These are phyloP conservation scores for Vanrija sp. DNA, from an alignment of 1,284 basidiomycete species.

Conservation along the genomic window DNA sequence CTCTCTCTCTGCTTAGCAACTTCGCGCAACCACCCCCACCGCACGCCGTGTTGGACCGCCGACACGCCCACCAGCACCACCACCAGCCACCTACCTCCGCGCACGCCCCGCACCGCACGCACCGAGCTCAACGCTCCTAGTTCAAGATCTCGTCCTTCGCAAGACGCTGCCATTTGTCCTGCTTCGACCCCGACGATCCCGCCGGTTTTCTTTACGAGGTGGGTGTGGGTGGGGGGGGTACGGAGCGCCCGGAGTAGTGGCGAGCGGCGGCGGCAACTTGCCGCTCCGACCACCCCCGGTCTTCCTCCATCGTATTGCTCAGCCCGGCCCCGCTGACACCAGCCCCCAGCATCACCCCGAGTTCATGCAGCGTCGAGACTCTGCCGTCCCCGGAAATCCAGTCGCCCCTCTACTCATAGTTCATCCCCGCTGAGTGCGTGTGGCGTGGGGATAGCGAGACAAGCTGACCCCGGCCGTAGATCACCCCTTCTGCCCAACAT, in stretches of 20 bases:
- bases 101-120: background rate
- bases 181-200: slow-evolving; percentile 1
- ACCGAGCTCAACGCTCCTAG: slow-evolving; percentile 14
- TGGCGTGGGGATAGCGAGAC: background rate
- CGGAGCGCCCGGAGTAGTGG: background rate
- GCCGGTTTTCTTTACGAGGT: background rate
- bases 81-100: background rate
- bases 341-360: slow-evolving; percentile 13
- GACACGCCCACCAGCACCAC: background rate
- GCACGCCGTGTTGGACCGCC: background rate
- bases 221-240: background rate
- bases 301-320: too few relatives aligned
- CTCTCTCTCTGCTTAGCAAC: too few relatives aligned
- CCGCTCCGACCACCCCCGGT: too few relatives aligned
- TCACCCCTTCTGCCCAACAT: slow-evolving; percentile 55
- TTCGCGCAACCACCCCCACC: too few relatives aligned
- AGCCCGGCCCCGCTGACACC: background rate
- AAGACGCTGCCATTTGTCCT: background rate
- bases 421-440: slow-evolving; percentile 19
- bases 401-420: slow-evolving; percentile 7
- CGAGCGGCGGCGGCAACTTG: too few relatives aligned
- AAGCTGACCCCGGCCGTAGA: slow-evolving; percentile 16
- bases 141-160: slow-evolving; percentile 13
- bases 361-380: slow-evolving; percentile 24
- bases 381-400: slow-evolving; percentile 1